Evolutionary conservation across 768 basidiomycete genomes (phyloP).

Genomic region (Pseudohyphozyma bogoriensis): DNA sequence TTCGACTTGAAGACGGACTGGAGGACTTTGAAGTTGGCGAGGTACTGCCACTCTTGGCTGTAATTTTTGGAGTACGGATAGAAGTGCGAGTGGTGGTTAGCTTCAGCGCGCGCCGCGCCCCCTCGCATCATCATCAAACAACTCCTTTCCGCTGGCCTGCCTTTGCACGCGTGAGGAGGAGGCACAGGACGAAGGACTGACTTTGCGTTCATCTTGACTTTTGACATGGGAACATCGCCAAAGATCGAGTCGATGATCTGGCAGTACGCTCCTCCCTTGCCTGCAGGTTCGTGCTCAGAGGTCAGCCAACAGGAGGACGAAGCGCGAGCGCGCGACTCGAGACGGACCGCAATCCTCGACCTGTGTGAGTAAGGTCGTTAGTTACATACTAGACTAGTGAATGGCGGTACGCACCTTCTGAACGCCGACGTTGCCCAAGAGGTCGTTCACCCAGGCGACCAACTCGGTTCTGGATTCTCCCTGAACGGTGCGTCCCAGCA

Average conservation of each 20-base stretch:
- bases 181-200: neutral
- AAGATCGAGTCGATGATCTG: conserved; percentile 93
- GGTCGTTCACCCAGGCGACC: conserved; percentile 84
- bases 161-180: neutral
- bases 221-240: conserved; percentile 43
- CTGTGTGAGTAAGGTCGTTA: neutral
- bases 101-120: neutral
- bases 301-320: neutral
- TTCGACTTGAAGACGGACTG: conserved; percentile 85
- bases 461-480: conserved; percentile 64
- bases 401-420: conserved; percentile 62
- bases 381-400: neutral
- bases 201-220: conserved; percentile 89
- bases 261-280: conserved; percentile 83
- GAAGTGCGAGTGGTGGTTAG: neutral
- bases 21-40: conserved; percentile 90
- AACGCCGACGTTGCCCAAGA: conserved; percentile 82
- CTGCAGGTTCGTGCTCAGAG: conserved; percentile 31
- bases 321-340: neutral
- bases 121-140: neutral
- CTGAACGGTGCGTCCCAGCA: too few species aligned
- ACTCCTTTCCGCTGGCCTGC: neutral
- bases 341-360: conserved; percentile 27
- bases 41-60: conserved; percentile 54
- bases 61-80: neutral